phyloP scores from a whole-genome alignment of 371 early-diverging fungal genomes.

The Syncephalastrum sp. region DNA sequence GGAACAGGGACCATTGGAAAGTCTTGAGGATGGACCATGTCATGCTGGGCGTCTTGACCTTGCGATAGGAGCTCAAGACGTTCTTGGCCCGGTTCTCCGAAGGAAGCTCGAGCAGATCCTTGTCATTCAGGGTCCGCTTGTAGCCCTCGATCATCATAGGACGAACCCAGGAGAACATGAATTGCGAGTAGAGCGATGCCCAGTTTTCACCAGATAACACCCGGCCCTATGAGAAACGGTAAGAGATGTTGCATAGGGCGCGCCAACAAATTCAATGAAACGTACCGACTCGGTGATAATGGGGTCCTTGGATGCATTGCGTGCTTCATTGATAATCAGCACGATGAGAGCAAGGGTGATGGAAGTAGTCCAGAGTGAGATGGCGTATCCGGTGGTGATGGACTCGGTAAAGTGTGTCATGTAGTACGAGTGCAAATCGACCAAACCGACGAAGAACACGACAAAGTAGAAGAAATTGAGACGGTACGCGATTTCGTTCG shows the following conservation, averaged over 20 bases:
- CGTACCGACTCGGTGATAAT: constrained; percentile 35
- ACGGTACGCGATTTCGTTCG: constrained; percentile 27
- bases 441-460: constrained; percentile 20
- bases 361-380: constrained; percentile 14
- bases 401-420: constrained; percentile 17
- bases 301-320: constrained; percentile 25
- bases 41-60: constrained; percentile 16
- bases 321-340: constrained; percentile 31
- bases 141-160: constrained; percentile 53
- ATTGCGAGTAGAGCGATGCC: constrained; percentile 52
- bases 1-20: constrained; percentile 32
- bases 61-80: constrained; percentile 14
- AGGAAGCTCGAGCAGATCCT: constrained; percentile 48
- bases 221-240: constrained; percentile 52
- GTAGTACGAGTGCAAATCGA: constrained; percentile 38
- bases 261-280: constrained; percentile 36
- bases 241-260: constrained; percentile 34
- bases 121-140: constrained; percentile 45
- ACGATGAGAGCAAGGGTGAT: constrained; percentile 18
- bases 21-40: constrained; percentile 27
- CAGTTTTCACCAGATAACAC: constrained; percentile 48
- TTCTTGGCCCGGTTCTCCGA: constrained; percentile 34
- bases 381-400: constrained; percentile 21
- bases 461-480: constrained; percentile 28
- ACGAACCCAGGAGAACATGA: constrained; percentile 56